Conservation (phyloP, 768 basidiomycete genomes). For the Inosperma sp. region DNA sequence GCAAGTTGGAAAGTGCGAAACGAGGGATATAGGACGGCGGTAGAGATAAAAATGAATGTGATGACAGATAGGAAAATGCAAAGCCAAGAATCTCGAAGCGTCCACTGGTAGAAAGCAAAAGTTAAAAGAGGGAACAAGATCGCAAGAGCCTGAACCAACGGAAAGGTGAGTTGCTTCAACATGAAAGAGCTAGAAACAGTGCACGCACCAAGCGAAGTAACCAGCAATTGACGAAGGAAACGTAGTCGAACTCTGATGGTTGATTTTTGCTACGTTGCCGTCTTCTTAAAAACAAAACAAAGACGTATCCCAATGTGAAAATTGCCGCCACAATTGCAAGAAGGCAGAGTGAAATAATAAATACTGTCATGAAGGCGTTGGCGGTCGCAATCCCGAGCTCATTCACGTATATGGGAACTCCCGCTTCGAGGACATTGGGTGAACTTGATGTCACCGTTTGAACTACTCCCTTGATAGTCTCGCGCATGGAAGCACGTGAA, state of each 20-base stretch:
- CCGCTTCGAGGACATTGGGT: constrained; percentile 67
- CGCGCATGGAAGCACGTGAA: constrained; percentile 4
- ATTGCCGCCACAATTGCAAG: constrained; percentile 52
- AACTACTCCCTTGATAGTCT: constrained; percentile 40
- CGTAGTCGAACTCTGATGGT: constrained; percentile 31
- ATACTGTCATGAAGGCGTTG: constrained; percentile 89
- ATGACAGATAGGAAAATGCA: constrained; percentile 76
- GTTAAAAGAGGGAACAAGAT: constrained; percentile 64
- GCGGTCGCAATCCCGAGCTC: constrained; percentile 73
- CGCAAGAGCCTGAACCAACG: constrained; percentile 49
- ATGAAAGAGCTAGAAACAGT: constrained; percentile 2
- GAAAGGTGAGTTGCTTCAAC: constrained; percentile 2
- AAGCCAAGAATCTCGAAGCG: constrained; percentile 83
- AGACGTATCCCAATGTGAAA: constrained; percentile 48
- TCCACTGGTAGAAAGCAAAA: constrained; percentile 90
- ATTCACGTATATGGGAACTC: constrained; percentile 79
- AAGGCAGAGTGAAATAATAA: constrained; percentile 66
- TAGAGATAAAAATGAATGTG: constrained; percentile 48
- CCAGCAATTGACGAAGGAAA: constrained; percentile 54
- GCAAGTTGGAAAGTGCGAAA: constrained; percentile 48
- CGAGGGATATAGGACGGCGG: constrained; percentile 45
- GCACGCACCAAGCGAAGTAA: constrained; percentile 58
- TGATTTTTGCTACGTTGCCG: constrained; percentile 16
- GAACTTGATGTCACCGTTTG: constrained; percentile 61
- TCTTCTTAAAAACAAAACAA: constrained; percentile 33